Percentiles rank a stretch among this genome's conserved stretches.
Conservation (phyloP, 2,329 filamentous ascomycete species). For the Sarocladiaceae sp. region DNA sequence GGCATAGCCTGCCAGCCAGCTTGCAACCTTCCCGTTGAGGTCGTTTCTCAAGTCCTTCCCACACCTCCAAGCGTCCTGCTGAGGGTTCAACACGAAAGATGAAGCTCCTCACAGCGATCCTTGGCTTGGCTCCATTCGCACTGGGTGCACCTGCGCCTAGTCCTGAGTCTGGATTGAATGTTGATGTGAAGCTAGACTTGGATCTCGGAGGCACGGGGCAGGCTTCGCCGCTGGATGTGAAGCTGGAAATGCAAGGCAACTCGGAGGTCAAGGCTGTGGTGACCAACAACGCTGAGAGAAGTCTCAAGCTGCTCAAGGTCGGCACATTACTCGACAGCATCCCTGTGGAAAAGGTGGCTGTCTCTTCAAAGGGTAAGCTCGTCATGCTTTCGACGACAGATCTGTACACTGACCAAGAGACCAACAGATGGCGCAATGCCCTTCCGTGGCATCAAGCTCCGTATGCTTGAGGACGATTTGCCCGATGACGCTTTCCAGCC, state of each 20-base stretch:
- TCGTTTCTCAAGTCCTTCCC: no score
- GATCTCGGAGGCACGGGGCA: neutral
- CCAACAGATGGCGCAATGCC: slow-evolving; percentile 27
- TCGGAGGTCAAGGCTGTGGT: slow-evolving; percentile 40
- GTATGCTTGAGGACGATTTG: slow-evolving; percentile 33
- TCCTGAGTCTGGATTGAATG: neutral
- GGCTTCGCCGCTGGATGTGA: slow-evolving; percentile 28
- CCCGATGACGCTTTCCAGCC: slow-evolving; percentile 40
- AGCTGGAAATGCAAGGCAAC: slow-evolving; percentile 41
- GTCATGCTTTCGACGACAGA: no score
- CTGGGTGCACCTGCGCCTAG: slow-evolving; percentile 18
- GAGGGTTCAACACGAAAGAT: neutral
- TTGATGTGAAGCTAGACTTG: slow-evolving; percentile 1
- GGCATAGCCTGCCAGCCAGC: neutral
- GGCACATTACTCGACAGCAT: slow-evolving; percentile 43
- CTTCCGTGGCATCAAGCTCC: slow-evolving; percentile 48
- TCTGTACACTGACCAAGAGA: no score
- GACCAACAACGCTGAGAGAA: slow-evolving; percentile 41
- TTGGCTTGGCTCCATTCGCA: slow-evolving; percentile 23
- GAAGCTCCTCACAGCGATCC: slow-evolving; percentile 8
- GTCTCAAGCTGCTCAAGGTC: slow-evolving; percentile 43
- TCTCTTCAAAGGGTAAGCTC: slow-evolving; percentile 38
- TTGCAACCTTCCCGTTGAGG: no score
- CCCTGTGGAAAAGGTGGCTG: slow-evolving; percentile 44
- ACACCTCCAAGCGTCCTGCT: neutral